Conservation (phyloP, 805 yeast species). For the Candida adriatica region DNA sequence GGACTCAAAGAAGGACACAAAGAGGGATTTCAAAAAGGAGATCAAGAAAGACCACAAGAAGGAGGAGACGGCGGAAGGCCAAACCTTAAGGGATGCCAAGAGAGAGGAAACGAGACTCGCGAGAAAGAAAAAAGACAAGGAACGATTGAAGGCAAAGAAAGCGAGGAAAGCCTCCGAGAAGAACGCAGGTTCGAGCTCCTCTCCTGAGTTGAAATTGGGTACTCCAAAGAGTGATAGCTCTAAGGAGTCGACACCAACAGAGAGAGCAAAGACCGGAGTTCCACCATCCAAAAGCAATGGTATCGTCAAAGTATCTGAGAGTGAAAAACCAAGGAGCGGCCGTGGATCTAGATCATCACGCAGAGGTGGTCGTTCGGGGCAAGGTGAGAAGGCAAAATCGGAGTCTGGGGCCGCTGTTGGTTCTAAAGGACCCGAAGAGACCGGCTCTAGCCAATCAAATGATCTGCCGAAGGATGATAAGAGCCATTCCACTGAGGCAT, state of each 20-base stretch:
- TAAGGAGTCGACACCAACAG: neutral
- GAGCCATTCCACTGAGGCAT: too few relatives aligned
- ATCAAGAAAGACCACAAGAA: neutral
- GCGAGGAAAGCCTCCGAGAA: too few relatives aligned
- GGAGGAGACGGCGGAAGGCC: slow-evolving; percentile 1
- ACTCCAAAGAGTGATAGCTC: too few relatives aligned
- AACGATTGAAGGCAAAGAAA: neutral
- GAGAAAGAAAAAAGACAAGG: neutral
- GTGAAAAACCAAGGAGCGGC: too few relatives aligned
- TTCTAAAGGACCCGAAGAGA: too few relatives aligned
- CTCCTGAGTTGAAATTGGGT: too few relatives aligned
- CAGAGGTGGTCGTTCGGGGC: neutral
- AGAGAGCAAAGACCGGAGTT: neutral
- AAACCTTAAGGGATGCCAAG: neutral
- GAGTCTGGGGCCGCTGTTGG: neutral
- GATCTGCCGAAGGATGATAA: too few relatives aligned
- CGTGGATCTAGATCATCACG: neutral
- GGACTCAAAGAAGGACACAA: too few relatives aligned
- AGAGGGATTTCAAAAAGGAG: too few relatives aligned
- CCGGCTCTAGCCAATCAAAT: too few relatives aligned
- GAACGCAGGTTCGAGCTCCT: too few relatives aligned
- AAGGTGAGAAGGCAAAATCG: neutral
- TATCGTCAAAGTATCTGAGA: neutral
- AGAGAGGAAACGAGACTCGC: neutral
- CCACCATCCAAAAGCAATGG: neutral